Percentiles rank a stretch among this genome's conserved stretches.
Evolutionary conservation across 2,329 filamentous ascomycete genomes (phyloP).

Genomic region (Fusarium torulosum): DNA sequence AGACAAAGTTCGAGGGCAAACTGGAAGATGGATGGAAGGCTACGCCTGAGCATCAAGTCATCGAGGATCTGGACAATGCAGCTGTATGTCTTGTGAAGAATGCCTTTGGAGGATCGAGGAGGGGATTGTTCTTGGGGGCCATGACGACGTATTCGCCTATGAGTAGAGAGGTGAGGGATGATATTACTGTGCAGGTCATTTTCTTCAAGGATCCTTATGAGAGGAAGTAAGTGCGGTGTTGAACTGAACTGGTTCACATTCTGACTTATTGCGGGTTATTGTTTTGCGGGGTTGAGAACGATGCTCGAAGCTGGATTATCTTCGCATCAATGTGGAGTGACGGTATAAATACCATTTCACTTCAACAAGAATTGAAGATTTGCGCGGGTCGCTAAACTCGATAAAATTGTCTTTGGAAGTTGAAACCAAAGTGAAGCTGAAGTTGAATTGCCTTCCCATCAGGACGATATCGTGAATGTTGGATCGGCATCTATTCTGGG

Average conservation of each 20-base stretch:
- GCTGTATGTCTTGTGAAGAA: constrained; percentile 86
- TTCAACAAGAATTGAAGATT: not conserved
- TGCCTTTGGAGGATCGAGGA: constrained; percentile 80
- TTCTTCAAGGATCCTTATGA: constrained; percentile 63
- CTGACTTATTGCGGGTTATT: not conserved
- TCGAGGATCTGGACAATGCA: constrained; percentile 80
- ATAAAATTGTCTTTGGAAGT: not conserved
- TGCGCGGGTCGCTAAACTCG: not conserved
- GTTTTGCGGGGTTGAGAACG: not conserved
- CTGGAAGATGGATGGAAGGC: constrained; percentile 44
- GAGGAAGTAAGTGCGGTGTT: constrained; percentile 73
- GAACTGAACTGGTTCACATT: not conserved
- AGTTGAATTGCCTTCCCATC: not conserved
- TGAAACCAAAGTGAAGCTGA: not conserved
- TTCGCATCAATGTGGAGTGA: not conserved
- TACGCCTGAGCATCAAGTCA: constrained; percentile 71
- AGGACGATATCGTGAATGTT: not conserved
- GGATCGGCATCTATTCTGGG: not conserved
- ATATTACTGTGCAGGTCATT: constrained; percentile 87
- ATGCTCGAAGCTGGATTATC: not conserved
- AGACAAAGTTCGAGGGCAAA: constrained; percentile 37
- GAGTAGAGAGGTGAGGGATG: constrained; percentile 74
- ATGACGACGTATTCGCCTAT: constrained; percentile 79
- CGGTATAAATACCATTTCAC: not conserved
- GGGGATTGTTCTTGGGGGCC: constrained; percentile 78